These are phyloP conservation scores for Diaporthe citri DNA, from an alignment of 2,329 filamentous ascomycete genomes.

Conservation along the genomic window DNA sequence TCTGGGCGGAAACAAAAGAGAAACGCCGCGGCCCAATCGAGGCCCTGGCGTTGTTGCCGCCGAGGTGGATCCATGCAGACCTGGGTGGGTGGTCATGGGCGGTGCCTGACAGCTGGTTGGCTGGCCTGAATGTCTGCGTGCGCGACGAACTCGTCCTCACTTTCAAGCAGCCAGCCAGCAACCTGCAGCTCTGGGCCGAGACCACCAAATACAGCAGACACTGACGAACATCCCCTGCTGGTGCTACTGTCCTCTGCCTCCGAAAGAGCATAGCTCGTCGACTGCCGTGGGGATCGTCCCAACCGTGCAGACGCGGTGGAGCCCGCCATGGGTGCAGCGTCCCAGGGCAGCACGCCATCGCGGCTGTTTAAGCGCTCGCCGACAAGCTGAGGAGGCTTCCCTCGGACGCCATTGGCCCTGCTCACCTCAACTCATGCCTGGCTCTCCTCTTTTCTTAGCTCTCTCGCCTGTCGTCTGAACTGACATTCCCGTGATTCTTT, in stretches of 20 bases:
- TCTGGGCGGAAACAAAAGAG: slow-evolving; percentile 24
- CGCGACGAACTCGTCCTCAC: not conserved
- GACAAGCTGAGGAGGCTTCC: not conserved
- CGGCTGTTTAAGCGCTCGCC: slow-evolving; percentile 33
- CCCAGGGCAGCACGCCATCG: slow-evolving; percentile 23
- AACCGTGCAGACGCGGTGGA: slow-evolving; percentile 26
- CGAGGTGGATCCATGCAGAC: slow-evolving; percentile 19
- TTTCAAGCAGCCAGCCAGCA: not conserved
- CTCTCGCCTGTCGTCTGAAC: slow-evolving; percentile 1
- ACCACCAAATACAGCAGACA: not conserved
- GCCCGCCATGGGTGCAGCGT: not conserved
- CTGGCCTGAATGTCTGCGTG: not conserved
- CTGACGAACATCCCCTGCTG: not conserved
- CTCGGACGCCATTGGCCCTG: slow-evolving; percentile 1
- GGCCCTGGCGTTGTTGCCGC: slow-evolving; percentile 20
- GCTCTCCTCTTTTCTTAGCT: slow-evolving; percentile 12
- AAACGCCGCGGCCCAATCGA: slow-evolving; percentile 28
- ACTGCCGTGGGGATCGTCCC: slow-evolving; percentile 13
- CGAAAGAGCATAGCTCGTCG: not conserved
- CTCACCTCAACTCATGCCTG: not conserved
- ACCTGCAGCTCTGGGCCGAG: not conserved
- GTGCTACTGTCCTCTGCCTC: not conserved
- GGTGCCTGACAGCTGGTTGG: not conserved
- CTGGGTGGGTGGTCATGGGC: not conserved
- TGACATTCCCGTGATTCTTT: slow-evolving; percentile 1